These are phyloP conservation scores for Aegilops tauschii DNA, from an alignment of 176 grass and related monocot genomes.

Conservation along the genomic window DNA sequence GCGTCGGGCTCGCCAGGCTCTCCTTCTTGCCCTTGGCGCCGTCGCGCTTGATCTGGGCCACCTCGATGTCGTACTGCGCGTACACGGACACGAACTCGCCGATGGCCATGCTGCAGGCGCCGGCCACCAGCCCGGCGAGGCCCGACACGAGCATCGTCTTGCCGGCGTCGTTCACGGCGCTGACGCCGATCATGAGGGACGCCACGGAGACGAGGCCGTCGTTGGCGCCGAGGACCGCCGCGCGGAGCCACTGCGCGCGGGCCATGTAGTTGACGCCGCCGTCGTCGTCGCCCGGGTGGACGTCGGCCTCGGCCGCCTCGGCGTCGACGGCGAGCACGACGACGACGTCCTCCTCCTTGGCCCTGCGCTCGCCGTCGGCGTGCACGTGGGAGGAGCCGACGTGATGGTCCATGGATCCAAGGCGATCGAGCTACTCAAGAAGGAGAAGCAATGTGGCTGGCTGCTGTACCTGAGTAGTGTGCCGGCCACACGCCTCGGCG, in stretches of 20 bases:
- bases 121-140: slow-evolving; percentile 74
- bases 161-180: slow-evolving; percentile 44
- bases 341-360: not conserved
- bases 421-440: not conserved
- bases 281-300: not conserved
- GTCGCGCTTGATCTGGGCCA: slow-evolving; percentile 34
- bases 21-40: not conserved
- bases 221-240: slow-evolving; percentile 88
- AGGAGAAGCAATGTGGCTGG: not conserved
- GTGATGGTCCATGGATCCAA: slow-evolving; percentile 44
- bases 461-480: slow-evolving; percentile 31
- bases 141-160: slow-evolving; percentile 82
- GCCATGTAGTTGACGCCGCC: slow-evolving; percentile 54
- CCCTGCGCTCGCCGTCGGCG: not conserved
- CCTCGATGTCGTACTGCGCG: slow-evolving; percentile 87
- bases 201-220: slow-evolving; percentile 93
- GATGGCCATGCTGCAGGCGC: slow-evolving; percentile 98
- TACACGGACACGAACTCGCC: slow-evolving; percentile 95
- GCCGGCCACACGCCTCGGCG: slow-evolving; percentile 59
- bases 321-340: slow-evolving; percentile 7
- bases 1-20: slow-evolving; percentile 57
- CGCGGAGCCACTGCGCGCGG: slow-evolving; percentile 95
- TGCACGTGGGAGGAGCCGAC: slow-evolving; percentile 49
- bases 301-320: slow-evolving; percentile 9
- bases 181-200: slow-evolving; percentile 87